These are phyloP conservation scores for Chaetomium strumarium DNA, from an alignment of 2,329 filamentous ascomycete species.

Conservation along the genomic window DNA sequence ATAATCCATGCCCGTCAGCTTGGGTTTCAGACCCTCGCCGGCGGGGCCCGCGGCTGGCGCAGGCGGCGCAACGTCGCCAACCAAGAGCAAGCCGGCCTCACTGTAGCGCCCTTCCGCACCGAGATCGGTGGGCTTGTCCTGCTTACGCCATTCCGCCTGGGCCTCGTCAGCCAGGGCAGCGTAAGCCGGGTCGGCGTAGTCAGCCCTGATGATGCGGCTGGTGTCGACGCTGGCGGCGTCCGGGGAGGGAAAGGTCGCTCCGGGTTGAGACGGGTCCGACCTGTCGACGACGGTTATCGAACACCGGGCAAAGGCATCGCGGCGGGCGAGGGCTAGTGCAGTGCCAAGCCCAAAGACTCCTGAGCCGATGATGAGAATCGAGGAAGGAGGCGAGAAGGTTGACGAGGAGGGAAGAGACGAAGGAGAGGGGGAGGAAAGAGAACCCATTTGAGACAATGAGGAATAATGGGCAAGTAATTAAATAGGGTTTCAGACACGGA, in stretches of 20 bases:
- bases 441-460: conserved; percentile 13
- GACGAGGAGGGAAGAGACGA: conserved; percentile 12
- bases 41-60: conserved; percentile 4
- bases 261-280: conserved; percentile 29
- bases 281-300: conserved; percentile 56
- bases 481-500: conserved; percentile 5
- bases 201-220: conserved; percentile 60
- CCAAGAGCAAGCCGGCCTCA: conserved; percentile 63
- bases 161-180: conserved; percentile 66
- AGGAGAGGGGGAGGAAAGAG: conserved; percentile 12
- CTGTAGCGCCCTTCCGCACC: conserved; percentile 62
- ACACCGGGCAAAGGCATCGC: conserved; percentile 48
- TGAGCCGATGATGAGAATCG: conserved; percentile 64
- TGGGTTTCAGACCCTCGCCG: conserved; percentile 26
- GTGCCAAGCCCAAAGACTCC: conserved; percentile 57
- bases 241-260: conserved; percentile 53
- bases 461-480: conserved; percentile 5
- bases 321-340: conserved; percentile 63
- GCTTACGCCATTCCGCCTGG: conserved; percentile 61
- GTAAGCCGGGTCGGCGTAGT: conserved; percentile 79
- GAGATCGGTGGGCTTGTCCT: conserved; percentile 44
- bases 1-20: conserved; percentile 50
- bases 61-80: conserved; percentile 38
- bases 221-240: conserved; percentile 58
- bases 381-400: conserved; percentile 33